A percentile compares a stretch with the other conserved stretches of the same genome.
phyloP scores from a whole-genome alignment of 768 basidiomycete species.

The Podaxis mareebaensis region DNA sequence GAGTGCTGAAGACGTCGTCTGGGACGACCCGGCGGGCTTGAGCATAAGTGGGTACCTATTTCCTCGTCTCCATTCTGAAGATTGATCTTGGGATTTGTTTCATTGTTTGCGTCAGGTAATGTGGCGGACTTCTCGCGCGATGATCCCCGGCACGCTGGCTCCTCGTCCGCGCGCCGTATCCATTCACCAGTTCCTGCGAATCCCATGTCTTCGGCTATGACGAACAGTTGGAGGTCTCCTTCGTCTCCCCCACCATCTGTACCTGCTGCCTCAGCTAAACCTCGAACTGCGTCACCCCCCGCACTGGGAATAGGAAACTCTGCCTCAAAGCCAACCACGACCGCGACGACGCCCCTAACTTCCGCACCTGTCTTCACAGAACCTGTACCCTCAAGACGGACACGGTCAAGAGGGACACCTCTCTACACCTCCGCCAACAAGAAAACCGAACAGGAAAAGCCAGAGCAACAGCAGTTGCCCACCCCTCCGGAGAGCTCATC shows the following conservation, averaged over 20 bases:
- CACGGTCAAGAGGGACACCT: background rate
- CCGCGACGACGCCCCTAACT: background rate
- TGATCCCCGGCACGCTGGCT: background rate
- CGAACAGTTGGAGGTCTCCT: background rate
- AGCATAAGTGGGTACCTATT: background rate
- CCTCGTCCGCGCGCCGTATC: background rate
- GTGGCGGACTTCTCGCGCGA: background rate
- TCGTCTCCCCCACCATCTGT: background rate
- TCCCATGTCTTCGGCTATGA: background rate
- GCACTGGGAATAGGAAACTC: background rate
- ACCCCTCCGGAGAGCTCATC: background rate
- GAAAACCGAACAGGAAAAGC: background rate
- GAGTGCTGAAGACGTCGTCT: constrained; percentile 20
- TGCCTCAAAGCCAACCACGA: background rate
- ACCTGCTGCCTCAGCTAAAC: background rate
- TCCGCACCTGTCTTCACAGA: background rate
- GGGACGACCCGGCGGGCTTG: background rate
- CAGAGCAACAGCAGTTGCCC: background rate
- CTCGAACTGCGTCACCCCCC: background rate
- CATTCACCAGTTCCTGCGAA: background rate
- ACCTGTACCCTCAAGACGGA: background rate
- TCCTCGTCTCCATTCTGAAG: background rate
- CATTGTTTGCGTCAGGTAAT: background rate
- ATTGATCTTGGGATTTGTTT: background rate
- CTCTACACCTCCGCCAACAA: background rate